These are phyloP conservation scores for Hypsizygus marmoreus DNA, from an alignment of 768 basidiomycete genomes.

Conservation along the genomic window DNA sequence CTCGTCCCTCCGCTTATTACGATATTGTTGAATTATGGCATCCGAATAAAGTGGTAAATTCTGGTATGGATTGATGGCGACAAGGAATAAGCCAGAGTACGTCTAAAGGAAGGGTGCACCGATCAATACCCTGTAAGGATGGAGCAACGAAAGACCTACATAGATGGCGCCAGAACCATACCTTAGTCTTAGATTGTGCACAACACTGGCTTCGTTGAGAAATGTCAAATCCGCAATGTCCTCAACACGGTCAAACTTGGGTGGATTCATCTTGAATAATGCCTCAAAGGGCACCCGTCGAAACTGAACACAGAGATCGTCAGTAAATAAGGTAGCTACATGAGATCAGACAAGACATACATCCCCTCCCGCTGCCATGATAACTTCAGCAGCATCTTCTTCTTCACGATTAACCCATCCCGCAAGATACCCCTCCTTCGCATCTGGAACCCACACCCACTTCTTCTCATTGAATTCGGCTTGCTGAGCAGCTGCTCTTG, in stretches of 20 bases:
- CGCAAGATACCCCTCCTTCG: conserved; percentile 88
- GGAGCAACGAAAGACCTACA: conserved; percentile 49
- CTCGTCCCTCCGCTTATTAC: conserved; percentile 84
- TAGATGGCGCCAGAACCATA: conserved; percentile 93
- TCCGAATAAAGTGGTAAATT: conserved; percentile 89
- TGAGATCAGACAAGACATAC: conserved; percentile 38
- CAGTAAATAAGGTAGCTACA: neutral
- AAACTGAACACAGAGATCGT: conserved; percentile 21
- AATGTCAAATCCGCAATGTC: conserved; percentile 98
- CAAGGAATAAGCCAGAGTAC: conserved; percentile 94
- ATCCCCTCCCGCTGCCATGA: conserved; percentile 84
- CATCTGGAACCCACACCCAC: conserved; percentile 98
- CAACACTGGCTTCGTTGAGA: conserved; percentile 97
- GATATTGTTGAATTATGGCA: conserved; percentile 86
- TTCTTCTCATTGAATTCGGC: conserved; percentile 98
- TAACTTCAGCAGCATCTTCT: conserved; percentile 78
- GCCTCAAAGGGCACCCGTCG: conserved; percentile 71
- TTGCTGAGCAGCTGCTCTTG: conserved; percentile 84
- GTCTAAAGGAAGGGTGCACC: conserved; percentile 51
- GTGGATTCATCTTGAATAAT: conserved; percentile 96
- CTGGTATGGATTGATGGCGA: conserved; percentile 98
- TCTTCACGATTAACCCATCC: conserved; percentile 93
- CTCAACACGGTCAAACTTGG: conserved; percentile 96
- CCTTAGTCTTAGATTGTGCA: conserved; percentile 92
- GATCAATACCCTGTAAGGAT: conserved; percentile 6